Evolutionary conservation across 2,329 filamentous ascomycete genomes (phyloP).

Genomic region (Venturia carpophila): DNA sequence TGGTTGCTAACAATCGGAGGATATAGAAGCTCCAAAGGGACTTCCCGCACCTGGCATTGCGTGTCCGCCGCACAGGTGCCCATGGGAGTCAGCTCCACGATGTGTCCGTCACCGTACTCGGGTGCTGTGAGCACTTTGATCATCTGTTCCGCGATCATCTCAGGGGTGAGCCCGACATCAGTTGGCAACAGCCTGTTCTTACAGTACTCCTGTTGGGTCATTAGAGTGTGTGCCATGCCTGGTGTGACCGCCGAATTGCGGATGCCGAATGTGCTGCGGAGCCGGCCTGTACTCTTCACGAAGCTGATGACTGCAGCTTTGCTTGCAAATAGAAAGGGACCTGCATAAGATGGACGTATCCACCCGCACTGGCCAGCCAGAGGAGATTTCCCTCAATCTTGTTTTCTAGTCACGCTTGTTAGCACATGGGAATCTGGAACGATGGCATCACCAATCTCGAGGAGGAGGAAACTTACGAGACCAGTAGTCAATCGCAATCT

Average conservation of each 20-base stretch:
- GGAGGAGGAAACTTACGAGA: background rate
- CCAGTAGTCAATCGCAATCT: background rate
- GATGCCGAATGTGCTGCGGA: background rate
- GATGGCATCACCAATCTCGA: background rate
- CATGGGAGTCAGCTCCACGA: constrained; percentile 1
- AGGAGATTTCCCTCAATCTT: background rate
- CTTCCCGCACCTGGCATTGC: background rate
- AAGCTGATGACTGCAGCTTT: background rate
- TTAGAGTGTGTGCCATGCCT: background rate
- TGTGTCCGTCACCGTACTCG: background rate
- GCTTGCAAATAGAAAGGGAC: background rate
- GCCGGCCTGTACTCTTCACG: background rate
- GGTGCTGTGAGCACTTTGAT: background rate
- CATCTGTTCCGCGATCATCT: background rate
- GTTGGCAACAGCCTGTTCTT: background rate
- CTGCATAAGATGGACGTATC: background rate
- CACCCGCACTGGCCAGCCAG: background rate
- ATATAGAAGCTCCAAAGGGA: background rate
- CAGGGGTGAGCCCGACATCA: background rate
- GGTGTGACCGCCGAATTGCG: background rate
- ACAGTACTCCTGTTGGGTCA: background rate
- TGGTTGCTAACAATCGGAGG: background rate
- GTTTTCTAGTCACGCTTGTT: background rate
- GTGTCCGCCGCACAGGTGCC: background rate
- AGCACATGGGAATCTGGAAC: background rate